A percentile compares a stretch with the other conserved stretches of the same genome.
These are phyloP conservation scores for Dactylella cylindrospora DNA, from an alignment of 2,329 filamentous ascomycete genomes.

Conservation along the genomic window DNA sequence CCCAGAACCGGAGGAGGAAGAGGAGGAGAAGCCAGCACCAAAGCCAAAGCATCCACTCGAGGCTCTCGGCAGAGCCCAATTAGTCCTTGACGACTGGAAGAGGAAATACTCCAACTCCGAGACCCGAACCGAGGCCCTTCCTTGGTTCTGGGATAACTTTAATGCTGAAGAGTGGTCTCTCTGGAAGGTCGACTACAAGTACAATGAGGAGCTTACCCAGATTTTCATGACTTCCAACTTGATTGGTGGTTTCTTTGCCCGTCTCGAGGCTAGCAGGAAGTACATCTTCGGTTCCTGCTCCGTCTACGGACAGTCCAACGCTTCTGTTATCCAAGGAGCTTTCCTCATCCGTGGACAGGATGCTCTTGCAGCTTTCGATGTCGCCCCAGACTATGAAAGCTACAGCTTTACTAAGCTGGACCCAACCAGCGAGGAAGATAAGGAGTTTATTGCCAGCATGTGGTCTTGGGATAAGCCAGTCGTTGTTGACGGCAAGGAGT, in stretches of 20 bases:
- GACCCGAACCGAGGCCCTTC: constrained; percentile 75
- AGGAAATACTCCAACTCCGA: constrained; percentile 97
- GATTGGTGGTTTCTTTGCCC: constrained; percentile 95
- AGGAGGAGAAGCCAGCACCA: constrained; percentile 63
- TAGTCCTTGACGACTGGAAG: constrained; percentile 96
- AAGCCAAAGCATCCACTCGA: constrained; percentile 98
- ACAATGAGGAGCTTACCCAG: constrained; percentile 95
- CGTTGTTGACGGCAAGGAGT: constrained; percentile 79
- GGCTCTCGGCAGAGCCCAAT: constrained; percentile 72
- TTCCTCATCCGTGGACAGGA: constrained; percentile 95
- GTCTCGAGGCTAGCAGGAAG: constrained; percentile 97
- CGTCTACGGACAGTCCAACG: constrained; percentile 85
- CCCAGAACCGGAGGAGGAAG: constrained; percentile 57
- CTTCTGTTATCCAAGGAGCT: constrained; percentile 87
- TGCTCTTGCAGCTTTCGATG: constrained; percentile 81
- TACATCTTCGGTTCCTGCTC: constrained; percentile 89
- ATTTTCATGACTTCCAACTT: constrained; percentile 99
- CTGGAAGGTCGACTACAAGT: constrained; percentile 96
- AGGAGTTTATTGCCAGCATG: constrained; percentile 77
- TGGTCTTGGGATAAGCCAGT: constrained; percentile 93
- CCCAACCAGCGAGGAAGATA: constrained; percentile 79
- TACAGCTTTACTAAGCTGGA: constrained; percentile 97
- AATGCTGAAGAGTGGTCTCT: constrained; percentile 94
- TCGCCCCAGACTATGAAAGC: constrained; percentile 92
- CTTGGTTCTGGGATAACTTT: constrained; percentile 98